A percentile compares a stretch with the other conserved stretches of the same genome.
Evolutionary conservation across 306 rosid species (phyloP).

Genomic region (Vigna nakashimae): DNA sequence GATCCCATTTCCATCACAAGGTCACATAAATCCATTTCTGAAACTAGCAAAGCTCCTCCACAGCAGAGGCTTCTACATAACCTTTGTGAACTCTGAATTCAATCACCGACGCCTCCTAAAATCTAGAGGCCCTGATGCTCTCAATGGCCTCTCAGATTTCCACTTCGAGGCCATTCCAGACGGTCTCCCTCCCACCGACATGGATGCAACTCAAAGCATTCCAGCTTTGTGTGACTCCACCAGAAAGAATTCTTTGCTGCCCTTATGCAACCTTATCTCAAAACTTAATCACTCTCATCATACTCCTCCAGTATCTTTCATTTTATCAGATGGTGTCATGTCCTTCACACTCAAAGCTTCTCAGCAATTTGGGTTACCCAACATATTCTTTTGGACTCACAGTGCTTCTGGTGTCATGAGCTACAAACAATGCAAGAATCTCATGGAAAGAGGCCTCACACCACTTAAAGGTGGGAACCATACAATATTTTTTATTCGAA

Average conservation of each 20-base stretch:
- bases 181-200: constrained; percentile 48
- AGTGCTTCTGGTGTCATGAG: constrained; percentile 50
- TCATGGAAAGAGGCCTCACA: constrained; percentile 49
- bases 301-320: constrained; percentile 50
- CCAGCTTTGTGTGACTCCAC: constrained; percentile 49
- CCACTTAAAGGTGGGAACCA: constrained; percentile 46
- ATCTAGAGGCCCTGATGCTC: constrained; percentile 43
- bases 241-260: constrained; percentile 30
- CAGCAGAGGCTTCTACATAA: constrained; percentile 49
- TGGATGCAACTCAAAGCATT: constrained; percentile 52
- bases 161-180: constrained; percentile 52
- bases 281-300: constrained; percentile 38
- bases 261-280: constrained; percentile 47
- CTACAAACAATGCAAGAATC: constrained; percentile 48
- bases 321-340: constrained; percentile 54
- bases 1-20: constrained; percentile 53
- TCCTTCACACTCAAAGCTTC: constrained; percentile 52
- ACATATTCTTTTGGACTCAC: constrained; percentile 42
- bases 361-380: constrained; percentile 47
- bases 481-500: constrained; percentile 4
- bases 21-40: constrained; percentile 57
- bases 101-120: constrained; percentile 53
- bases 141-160: constrained; percentile 45
- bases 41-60: constrained; percentile 55
- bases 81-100: constrained; percentile 52